Conservation (phyloP, 106 monocot genomes). For the Dioscorea alata region DNA sequence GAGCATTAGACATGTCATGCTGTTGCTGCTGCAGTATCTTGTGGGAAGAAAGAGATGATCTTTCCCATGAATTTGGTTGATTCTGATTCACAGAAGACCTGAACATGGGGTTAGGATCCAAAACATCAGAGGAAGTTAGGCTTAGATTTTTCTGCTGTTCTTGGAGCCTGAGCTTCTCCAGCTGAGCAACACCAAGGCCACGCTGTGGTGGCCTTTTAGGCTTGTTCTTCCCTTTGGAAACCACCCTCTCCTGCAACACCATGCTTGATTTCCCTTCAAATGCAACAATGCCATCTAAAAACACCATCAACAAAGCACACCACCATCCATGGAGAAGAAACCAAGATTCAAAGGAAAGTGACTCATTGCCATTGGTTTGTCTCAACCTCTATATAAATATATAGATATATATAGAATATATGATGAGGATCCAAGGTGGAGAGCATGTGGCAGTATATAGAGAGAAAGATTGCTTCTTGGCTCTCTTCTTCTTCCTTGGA, state of each 20-base stretch:
- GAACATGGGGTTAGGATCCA: constrained; percentile 8
- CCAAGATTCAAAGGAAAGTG: too few relatives aligned
- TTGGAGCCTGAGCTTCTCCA: constrained; percentile 64
- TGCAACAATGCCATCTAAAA: too few relatives aligned
- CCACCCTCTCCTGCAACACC: not conserved
- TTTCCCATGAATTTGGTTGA: not conserved
- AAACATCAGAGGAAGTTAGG: not conserved
- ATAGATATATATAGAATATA: too few relatives aligned
- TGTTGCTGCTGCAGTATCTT: not conserved
- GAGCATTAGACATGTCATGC: not conserved
- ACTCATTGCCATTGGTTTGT: too few relatives aligned
- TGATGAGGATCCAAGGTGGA: too few relatives aligned
- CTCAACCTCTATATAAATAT: too few relatives aligned
- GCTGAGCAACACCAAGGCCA: constrained; percentile 76
- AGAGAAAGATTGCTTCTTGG: too few relatives aligned
- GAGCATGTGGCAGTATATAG: too few relatives aligned
- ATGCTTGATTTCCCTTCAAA: too few relatives aligned
- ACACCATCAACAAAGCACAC: too few relatives aligned
- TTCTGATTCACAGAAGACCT: not conserved
- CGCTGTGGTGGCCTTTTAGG: constrained; percentile 62
- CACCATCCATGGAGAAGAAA: too few relatives aligned
- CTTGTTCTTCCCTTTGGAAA: constrained; percentile 24
- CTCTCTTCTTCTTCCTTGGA: too few relatives aligned
- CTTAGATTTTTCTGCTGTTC: constrained; percentile 34
- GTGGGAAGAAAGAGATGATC: not conserved